Base-by-base conservation (phyloP, 2,329 filamentous ascomycete species). In the Sporothrix pallida region DNA sequence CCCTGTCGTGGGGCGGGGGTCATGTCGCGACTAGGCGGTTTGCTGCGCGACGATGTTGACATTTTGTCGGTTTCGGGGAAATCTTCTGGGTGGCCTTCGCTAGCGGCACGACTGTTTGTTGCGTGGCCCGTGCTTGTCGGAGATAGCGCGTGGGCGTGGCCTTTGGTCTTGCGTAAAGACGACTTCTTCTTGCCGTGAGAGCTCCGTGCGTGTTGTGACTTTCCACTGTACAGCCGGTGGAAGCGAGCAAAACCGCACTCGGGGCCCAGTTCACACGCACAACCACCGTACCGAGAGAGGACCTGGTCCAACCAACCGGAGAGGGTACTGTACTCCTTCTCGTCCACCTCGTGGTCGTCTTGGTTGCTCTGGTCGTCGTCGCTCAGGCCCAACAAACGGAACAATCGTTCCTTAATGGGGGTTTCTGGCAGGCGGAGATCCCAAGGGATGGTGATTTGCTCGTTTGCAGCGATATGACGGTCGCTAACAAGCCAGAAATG, bases 401-500 rank as follows among this genome's bases (percentile, higher is more conserved):
- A 82, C 81, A 89, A 89, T 46, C 88, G 85, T 3, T 83, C 80
- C 72, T 8, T 7, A 20, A 23, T 84, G 84, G 1, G 85, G 83
- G 75, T 83, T 87, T 79, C 85, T 78, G 84, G 88, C 77, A 87
- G 87, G 76, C 82, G 88, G 82, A 87, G 95, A 79, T 90, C 93
- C 93, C 86, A 93, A 71, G 84, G 88, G 77, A 86, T 88, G 37
- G 86, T 93, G 78, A 88, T 89, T 78, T 90, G 88, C 78, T 90
- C 89, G 56, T 87, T 85, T 0, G 89, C 85, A 17, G 87, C 82
- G 73, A 98, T 94, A 52, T 91, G 87, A 71, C 92, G 88, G 77
- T 93, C 93, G 78, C 94, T 94, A 74, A 97, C 90, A 76, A 98
- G 91, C 88, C 95, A 98, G 81, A 98, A 97, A 80, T 96, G 93